Evolutionary conservation across 495 filamentous ascomycete genomes (phyloP).

Genomic region (Trichoderma reesei): DNA sequence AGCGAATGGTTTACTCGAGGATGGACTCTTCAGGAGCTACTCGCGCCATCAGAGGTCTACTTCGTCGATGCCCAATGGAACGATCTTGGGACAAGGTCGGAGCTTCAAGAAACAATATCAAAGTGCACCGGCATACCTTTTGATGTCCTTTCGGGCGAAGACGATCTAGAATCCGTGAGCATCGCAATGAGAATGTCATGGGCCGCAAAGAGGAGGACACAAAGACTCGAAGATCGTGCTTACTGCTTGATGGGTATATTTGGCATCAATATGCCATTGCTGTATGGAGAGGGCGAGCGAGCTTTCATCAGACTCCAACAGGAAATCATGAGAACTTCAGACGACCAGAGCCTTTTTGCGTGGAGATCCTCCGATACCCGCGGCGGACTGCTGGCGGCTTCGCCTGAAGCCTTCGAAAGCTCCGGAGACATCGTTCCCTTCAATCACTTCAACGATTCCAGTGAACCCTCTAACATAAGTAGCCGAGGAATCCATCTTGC

Average conservation of each 20-base stretch:
- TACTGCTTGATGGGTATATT: conserved; percentile 39
- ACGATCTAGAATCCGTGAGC: not conserved
- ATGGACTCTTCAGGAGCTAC: conserved; percentile 34
- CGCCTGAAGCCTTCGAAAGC: not conserved
- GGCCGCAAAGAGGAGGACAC: conserved; percentile 25
- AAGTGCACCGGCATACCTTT: conserved; percentile 24
- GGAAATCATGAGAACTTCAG: conserved; percentile 19
- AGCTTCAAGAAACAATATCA: conserved; percentile 17
- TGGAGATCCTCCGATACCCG: conserved; percentile 9
- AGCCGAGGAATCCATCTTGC: not conserved
- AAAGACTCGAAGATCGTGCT: conserved; percentile 28
- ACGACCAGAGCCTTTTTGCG: conserved; percentile 20
- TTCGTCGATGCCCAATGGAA: conserved; percentile 27
- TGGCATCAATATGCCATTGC: conserved; percentile 32
- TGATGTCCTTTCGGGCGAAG: conserved; percentile 11
- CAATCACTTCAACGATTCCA: not conserved
- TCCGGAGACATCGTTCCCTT: not conserved
- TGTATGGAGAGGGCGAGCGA: conserved; percentile 34
- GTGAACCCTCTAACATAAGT: not conserved
- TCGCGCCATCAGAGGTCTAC: conserved; percentile 21
- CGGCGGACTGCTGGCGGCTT: not conserved
- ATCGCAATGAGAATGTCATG: conserved; percentile 33
- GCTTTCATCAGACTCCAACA: conserved; percentile 21
- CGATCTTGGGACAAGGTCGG: conserved; percentile 20
- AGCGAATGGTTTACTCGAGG: conserved; percentile 31